These are phyloP conservation scores for Geranium rotundifolium DNA, from an alignment of 345 rosid species.

Conservation along the genomic window DNA sequence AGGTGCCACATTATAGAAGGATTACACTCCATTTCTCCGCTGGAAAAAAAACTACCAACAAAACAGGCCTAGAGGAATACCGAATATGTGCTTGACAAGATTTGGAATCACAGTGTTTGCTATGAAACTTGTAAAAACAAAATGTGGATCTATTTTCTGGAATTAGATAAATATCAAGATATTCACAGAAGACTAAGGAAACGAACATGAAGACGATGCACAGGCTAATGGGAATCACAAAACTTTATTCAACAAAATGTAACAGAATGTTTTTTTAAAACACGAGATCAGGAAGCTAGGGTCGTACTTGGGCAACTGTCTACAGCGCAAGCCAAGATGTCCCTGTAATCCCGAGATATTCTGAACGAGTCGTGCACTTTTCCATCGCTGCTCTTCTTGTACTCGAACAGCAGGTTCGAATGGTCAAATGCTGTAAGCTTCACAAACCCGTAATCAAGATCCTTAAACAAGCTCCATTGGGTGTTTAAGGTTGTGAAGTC, in stretches of 20 bases:
- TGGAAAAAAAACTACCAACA: too few relatives aligned
- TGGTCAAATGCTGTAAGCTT: conserved; percentile 33
- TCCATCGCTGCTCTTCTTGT: conserved; percentile 27
- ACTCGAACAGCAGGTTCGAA: conserved; percentile 36
- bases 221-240: not conserved
- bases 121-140: too few relatives aligned
- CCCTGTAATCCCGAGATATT: conserved; percentile 34
- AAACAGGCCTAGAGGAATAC: too few relatives aligned
- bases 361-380: conserved; percentile 37
- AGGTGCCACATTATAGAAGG: too few relatives aligned
- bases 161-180: too few relatives aligned
- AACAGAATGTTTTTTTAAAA: not conserved
- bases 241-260: not conserved
- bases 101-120: too few relatives aligned
- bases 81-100: too few relatives aligned
- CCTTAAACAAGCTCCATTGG: conserved; percentile 65
- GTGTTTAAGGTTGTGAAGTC: conserved; percentile 35
- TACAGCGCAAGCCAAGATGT: conserved; percentile 27
- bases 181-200: too few relatives aligned
- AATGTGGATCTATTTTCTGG: too few relatives aligned
- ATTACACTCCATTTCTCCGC: too few relatives aligned
- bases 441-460: conserved; percentile 64
- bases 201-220: not conserved
- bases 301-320: conserved; percentile 46
- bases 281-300: conserved; percentile 32